Evolutionary conservation across 306 rosid genomes (phyloP).

Genomic region (Trifolium pratense): DNA sequence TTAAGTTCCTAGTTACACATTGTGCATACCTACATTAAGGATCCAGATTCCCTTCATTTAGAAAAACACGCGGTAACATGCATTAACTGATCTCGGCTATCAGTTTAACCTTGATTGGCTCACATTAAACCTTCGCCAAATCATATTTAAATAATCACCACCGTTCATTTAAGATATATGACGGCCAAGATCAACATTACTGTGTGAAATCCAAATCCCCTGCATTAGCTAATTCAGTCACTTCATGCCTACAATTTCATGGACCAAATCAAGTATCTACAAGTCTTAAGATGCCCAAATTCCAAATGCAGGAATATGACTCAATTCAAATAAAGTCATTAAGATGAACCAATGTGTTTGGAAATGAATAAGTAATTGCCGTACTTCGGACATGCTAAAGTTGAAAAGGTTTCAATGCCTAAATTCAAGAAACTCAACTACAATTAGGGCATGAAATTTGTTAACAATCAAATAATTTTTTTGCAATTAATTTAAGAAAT

Average conservation of each 20-base stretch:
- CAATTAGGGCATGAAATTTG: constrained; percentile 18
- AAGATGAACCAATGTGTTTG: constrained; percentile 16
- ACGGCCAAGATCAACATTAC: neutral
- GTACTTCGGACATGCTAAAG: neutral
- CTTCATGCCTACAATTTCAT: too few species aligned
- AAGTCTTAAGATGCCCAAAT: constrained; percentile 3
- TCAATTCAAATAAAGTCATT: neutral
- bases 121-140: neutral
- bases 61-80: neutral
- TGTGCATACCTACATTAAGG: neutral
- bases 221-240: neutral
- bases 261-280: constrained; percentile 16
- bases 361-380: neutral
- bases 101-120: neutral
- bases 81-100: neutral
- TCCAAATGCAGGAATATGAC: neutral
- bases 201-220: neutral
- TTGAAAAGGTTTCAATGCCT: constrained; percentile 27
- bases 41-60: neutral
- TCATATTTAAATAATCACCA: neutral
- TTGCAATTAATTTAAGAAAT: constrained; percentile 8
- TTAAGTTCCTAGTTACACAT: neutral
- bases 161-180: neutral
- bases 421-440: constrained; percentile 31
- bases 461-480: constrained; percentile 3